Evolutionary conservation across 805 yeast species (phyloP), one percentile per base, ranked within the genome.

Genomic region (Candida coleopterorum): DNA sequence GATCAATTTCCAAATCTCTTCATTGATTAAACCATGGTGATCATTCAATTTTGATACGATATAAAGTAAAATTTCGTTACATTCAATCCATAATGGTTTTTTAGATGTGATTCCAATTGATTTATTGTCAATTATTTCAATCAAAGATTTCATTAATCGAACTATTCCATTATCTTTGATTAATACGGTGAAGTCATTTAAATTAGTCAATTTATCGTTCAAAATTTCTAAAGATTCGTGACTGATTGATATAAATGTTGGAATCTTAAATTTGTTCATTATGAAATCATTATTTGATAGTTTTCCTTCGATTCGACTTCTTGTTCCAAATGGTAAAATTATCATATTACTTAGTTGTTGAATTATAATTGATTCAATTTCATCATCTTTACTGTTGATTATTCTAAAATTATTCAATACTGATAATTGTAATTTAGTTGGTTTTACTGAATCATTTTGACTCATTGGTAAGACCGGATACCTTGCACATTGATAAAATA

Each of bases 391-490:
- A 0, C 56, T 43, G 21, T 50, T 50, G 14, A 64, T 46, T 12
- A 55, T 38, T 2, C 56, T 50, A 17, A 89, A 50, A 26, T 74
- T 74, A 1, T 62, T 62, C 20, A 85, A 50, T 1, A 85, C 77
- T 0, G 77, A 60, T 1, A 49, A 43, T 50, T 89, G 97, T 29
- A 90, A 59, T 8, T 70, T 66, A 0, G 96, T 75, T 17, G 72
- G 74, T 14, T 57, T 55, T 15, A 18, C 49, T 27, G 66, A 61
- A 52, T 87, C 96, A 4, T 61, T 53, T 23, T 65, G 65, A 43
- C 66, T 68, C 21, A 67, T 75, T 7, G 87, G 83, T 25, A 86
- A 62, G 9, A 83, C 69, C 1, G 94, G 95, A 54, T 83, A 87
- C 27, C 85, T 63, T 1, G 84, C 75, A 39, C 87, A 77, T 11